Percentiles rank a stretch among this genome's conserved stretches.
Conservation (phyloP, 2,329 filamentous ascomycete genomes). For the Cytospora mali region DNA sequence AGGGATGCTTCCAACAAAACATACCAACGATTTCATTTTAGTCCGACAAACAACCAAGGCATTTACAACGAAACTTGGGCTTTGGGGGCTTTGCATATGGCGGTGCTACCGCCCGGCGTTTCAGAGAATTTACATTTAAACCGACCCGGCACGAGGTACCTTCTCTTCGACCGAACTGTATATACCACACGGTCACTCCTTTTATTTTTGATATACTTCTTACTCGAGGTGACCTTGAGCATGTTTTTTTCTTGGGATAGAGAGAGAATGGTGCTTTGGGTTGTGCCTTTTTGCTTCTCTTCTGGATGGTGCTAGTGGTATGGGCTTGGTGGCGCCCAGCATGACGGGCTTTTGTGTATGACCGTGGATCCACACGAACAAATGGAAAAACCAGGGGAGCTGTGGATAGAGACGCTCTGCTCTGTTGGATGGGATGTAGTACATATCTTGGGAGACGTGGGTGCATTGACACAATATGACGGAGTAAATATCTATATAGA, state of each 20-base stretch:
- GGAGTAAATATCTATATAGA: slow-evolving; percentile 26
- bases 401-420: slow-evolving; percentile 1
- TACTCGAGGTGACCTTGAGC: slow-evolving; percentile 1
- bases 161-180: slow-evolving; percentile 17
- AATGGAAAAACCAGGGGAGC: slow-evolving; percentile 7
- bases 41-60: slow-evolving; percentile 20
- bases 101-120: slow-evolving; percentile 25
- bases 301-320: not conserved
- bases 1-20: slow-evolving; percentile 17
- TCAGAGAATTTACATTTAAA: slow-evolving; percentile 18
- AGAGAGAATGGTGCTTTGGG: slow-evolving; percentile 15
- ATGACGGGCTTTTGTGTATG: slow-evolving; percentile 17
- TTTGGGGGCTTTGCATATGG: slow-evolving; percentile 24
- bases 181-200: slow-evolving; percentile 21
- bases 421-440: slow-evolving; percentile 19
- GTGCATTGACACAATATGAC: slow-evolving; percentile 9
- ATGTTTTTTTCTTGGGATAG: slow-evolving; percentile 26
- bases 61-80: slow-evolving; percentile 22
- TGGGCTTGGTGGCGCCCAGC: not conserved
- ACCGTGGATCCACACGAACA: slow-evolving; percentile 13
- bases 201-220: slow-evolving; percentile 13
- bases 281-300: not conserved
- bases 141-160: slow-evolving; percentile 10
- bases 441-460: slow-evolving; percentile 14
- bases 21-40: slow-evolving; percentile 14